These are phyloP conservation scores for Poteriospumella lacustris DNA, from an alignment of 108 stramenopile species.

Conservation along the genomic window DNA sequence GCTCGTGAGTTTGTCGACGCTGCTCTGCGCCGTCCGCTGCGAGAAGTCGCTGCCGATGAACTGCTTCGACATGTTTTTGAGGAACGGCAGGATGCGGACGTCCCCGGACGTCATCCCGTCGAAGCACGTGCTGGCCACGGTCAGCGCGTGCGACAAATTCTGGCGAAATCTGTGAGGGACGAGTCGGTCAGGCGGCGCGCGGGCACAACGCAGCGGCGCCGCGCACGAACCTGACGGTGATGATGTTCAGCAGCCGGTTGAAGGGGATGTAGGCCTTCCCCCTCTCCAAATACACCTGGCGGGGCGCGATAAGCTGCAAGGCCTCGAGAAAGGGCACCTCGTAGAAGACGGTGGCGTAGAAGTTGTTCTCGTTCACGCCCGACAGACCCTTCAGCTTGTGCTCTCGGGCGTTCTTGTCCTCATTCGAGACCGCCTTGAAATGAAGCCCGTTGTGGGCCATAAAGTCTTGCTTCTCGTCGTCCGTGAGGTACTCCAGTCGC, in stretches of 20 bases:
- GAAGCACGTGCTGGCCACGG: constrained; percentile 49
- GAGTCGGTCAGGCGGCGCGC: background rate
- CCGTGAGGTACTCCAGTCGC: constrained; percentile 65
- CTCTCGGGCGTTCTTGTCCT: constrained; percentile 52
- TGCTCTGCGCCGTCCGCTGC: background rate
- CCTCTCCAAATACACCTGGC: constrained; percentile 70
- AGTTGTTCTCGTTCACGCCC: constrained; percentile 19
- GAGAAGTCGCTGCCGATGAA: constrained; percentile 57
- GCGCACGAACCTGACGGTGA: constrained; percentile 66
- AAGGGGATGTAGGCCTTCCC: constrained; percentile 85
- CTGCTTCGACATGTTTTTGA: constrained; percentile 71
- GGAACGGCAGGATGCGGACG: constrained; percentile 67
- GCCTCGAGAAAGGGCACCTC: constrained; percentile 86
- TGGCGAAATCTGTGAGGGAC: constrained; percentile 17
- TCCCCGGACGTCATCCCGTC: constrained; percentile 37
- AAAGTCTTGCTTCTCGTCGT: constrained; percentile 52
- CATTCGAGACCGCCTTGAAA: constrained; percentile 56
- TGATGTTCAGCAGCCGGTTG: constrained; percentile 65
- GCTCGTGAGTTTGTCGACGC: background rate
- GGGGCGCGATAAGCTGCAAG: constrained; percentile 65
- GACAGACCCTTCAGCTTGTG: constrained; percentile 31
- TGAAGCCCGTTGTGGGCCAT: constrained; percentile 56
- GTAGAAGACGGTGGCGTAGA: constrained; percentile 60
- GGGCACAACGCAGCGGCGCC: background rate
- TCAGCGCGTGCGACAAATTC: constrained; percentile 38